These are phyloP conservation scores for Ophiostoma tasmaniense DNA, from an alignment of 2,329 filamentous ascomycete genomes.

Conservation along the genomic window DNA sequence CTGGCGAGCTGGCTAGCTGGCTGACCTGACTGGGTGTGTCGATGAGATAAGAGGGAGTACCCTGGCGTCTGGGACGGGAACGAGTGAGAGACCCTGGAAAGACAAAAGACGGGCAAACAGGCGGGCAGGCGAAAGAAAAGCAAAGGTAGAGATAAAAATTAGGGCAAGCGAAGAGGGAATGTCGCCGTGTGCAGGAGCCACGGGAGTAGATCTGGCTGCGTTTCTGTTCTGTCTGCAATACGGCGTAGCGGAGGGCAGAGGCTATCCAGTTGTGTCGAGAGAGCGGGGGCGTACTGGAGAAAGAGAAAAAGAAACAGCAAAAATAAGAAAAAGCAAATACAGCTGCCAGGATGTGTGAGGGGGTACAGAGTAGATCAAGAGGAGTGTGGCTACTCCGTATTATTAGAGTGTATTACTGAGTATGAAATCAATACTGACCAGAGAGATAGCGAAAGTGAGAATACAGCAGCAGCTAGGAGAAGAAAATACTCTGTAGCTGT, in stretches of 20 bases:
- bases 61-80: neutral
- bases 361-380: neutral
- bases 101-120: neutral
- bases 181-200: neutral
- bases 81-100: neutral
- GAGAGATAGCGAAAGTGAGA: too few species aligned
- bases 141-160: neutral
- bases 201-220: neutral
- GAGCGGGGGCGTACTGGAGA: slow-evolving; percentile 8
- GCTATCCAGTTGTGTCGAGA: neutral
- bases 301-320: neutral
- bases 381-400: too few species aligned
- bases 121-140: neutral
- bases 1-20: too few species aligned
- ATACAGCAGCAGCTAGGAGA: neutral
- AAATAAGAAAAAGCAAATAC: neutral
- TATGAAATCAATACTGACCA: too few species aligned
- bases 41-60: slow-evolving; percentile 7
- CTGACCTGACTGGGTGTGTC: neutral
- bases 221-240: neutral
- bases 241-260: neutral
- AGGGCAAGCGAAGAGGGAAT: neutral
- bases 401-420: too few species aligned
- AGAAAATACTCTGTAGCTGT: too few species aligned
- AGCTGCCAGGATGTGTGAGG: neutral